These are phyloP conservation scores for Cucurbita pepo DNA, from an alignment of 306 rosid species.

Conservation along the genomic window DNA sequence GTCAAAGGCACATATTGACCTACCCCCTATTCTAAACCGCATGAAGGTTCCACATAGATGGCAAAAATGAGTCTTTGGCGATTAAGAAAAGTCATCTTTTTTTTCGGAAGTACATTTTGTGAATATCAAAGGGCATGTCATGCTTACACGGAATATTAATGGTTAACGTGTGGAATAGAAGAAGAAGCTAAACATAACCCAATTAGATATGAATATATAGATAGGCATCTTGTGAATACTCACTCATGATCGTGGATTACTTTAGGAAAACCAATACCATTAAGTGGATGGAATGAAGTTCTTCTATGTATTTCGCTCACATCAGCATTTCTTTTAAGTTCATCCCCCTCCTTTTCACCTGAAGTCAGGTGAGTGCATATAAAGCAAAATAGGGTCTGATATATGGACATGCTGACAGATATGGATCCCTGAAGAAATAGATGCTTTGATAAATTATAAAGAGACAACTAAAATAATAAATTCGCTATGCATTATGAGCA, in stretches of 20 bases:
- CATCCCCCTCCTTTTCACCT: slow-evolving; percentile 74
- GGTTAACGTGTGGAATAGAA: background rate
- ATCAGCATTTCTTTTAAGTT: slow-evolving; percentile 60
- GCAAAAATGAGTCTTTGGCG: background rate
- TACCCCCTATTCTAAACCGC: background rate
- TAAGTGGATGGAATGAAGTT: slow-evolving; percentile 47
- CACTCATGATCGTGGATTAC: slow-evolving; percentile 67
- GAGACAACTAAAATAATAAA: background rate
- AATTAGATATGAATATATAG: background rate
- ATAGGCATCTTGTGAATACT: slow-evolving; percentile 23
- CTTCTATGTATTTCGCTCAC: slow-evolving; percentile 63
- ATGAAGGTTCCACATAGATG: background rate
- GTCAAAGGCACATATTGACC: background rate
- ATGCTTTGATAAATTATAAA: slow-evolving; percentile 9
- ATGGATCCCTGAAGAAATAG: slow-evolving; percentile 57
- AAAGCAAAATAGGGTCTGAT: slow-evolving; percentile 83
- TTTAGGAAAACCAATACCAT: slow-evolving; percentile 46
- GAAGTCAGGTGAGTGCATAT: slow-evolving; percentile 83
- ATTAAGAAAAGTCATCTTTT: background rate
- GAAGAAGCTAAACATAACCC: background rate
- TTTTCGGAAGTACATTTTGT: background rate
- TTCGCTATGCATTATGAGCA: background rate
- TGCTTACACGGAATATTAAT: background rate
- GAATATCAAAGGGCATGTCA: background rate
- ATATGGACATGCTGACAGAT: slow-evolving; percentile 83